phyloP scores from a whole-genome alignment of 768 basidiomycete genomes.

The Naganishia randhawae region DNA sequence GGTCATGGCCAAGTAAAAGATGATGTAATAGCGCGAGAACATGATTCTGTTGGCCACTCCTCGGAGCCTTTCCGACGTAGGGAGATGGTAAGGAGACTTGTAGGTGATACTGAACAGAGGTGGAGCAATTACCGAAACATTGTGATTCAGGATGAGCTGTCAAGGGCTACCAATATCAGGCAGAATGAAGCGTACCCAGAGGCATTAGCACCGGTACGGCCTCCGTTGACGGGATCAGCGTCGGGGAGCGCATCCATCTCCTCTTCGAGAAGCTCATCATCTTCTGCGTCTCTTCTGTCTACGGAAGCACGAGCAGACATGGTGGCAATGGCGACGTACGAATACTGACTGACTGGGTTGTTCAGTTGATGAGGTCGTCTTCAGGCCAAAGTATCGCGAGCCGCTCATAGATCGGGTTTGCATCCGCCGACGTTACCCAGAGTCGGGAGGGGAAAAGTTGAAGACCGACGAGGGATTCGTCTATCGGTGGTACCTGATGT shows the following conservation, averaged over 20 bases:
- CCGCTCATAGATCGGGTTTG: conserved; percentile 10
- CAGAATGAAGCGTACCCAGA: not conserved
- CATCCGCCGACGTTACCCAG: not conserved
- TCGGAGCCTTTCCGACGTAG: conserved; percentile 42
- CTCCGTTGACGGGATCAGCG: conserved; percentile 1
- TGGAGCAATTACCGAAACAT: too few species aligned
- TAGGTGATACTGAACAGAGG: not conserved
- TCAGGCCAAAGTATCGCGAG: not conserved
- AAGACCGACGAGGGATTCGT: too few species aligned
- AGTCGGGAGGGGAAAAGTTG: conserved; percentile 9
- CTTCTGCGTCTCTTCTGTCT: not conserved
- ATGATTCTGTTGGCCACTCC: conserved; percentile 50
- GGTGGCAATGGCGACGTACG: not conserved
- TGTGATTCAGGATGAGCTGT: too few species aligned
- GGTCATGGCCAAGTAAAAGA: conserved; percentile 50
- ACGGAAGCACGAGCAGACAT: not conserved
- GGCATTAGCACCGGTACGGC: not conserved
- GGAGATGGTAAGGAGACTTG: conserved; percentile 42
- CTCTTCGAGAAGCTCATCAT: not conserved
- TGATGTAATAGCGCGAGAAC: conserved; percentile 49
- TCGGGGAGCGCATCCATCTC: conserved; percentile 8
- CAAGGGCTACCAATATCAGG: too few species aligned
- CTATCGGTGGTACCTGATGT: not conserved
- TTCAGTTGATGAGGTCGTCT: not conserved
- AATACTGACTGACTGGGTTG: not conserved